A percentile compares a stretch with the other conserved stretches of the same genome.
These are phyloP conservation scores for Phyllosticta citriasiana DNA, from an alignment of 2,329 filamentous ascomycete species.

Conservation along the genomic window DNA sequence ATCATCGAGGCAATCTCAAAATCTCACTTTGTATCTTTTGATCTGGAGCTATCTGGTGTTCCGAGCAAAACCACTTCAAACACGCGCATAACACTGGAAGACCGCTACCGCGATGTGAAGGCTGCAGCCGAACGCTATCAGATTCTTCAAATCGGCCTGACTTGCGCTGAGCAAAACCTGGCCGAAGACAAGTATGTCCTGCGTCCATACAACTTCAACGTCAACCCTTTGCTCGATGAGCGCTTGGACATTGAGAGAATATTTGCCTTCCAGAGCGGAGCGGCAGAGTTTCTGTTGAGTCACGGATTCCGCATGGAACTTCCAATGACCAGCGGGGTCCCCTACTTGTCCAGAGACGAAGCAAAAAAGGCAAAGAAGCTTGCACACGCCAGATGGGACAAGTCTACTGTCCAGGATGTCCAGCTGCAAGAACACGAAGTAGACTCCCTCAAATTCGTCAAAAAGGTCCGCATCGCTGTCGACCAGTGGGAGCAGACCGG, in stretches of 20 bases:
- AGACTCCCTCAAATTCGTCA: conserved; percentile 43
- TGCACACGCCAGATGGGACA: conserved; percentile 34
- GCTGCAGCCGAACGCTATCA: conserved; percentile 52
- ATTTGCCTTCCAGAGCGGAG: conserved; percentile 49
- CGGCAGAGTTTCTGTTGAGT: conserved; percentile 50
- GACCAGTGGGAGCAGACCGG: conserved; percentile 34
- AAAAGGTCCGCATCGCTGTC: conserved; percentile 36
- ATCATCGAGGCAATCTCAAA: conserved; percentile 49
- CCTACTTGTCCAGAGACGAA: conserved; percentile 53
- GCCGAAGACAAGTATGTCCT: conserved; percentile 46
- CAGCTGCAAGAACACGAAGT: conserved; percentile 43
- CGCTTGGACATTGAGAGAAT: conserved; percentile 50
- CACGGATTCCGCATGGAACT: conserved; percentile 49
- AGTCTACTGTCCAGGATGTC: conserved; percentile 33
- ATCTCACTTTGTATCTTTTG: conserved; percentile 53
- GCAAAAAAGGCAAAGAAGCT: conserved; percentile 38
- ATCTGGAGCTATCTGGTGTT: conserved; percentile 59
- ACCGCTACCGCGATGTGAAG: conserved; percentile 52
- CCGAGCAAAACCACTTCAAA: conserved; percentile 20
- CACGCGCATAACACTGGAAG: conserved; percentile 44
- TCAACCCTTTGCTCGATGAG: conserved; percentile 47
- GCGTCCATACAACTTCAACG: conserved; percentile 54
- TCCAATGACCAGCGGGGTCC: conserved; percentile 47
- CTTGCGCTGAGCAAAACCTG: conserved; percentile 49
- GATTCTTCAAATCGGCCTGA: conserved; percentile 57